Base-by-base conservation (phyloP, 2,329 filamentous ascomycete genomes). In the Ustilaginoidea virens region DNA sequence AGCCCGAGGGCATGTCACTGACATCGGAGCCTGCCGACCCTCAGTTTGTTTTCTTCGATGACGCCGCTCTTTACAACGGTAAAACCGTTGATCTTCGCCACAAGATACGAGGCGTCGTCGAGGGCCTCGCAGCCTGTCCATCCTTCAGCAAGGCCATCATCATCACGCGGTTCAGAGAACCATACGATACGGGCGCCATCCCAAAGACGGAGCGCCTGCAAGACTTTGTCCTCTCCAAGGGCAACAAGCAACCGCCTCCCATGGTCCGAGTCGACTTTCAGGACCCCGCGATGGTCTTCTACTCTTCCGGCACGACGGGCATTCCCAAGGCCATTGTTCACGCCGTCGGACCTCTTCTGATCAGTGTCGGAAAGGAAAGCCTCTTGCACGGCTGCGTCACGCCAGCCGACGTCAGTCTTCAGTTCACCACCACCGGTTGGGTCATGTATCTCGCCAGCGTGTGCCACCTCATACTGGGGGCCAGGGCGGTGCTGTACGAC, bases 311-410 rank as follows among this genome's bases (percentile, higher is more conserved):
- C 2, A 92, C 82, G 5, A 92, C 83, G 0, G 82, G 83, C 4
- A 71, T 69, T 13, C 83, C 83, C 9, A 92, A 92, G 45, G 85
- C 80, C 34, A 90, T 92, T 37, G 80, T 87, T 3, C 83, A 92
- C 48, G 75, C 72, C 2, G 66, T 71, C 1, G 79, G 79, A 4
- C 74, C 76, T 0, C 54, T 69, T 2, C 49, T 80, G 17, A 36
- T 82, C 15, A 63, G 49, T 36, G 41, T 44, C 10, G 44, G 39
- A 36, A 69, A 86, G 45, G 82, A 92, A 47, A 58, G 55, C 1
- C 50, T 47, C 3, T 47, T 71, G 16, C 65, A 71, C 42, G 58
- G 64, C 27, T 53, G 56, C 17, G 32, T 52, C 4, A 45, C 38
- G 0, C 40, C 55, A 0, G 44, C 52, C n/a, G 55, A 51, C 24